Evolutionary conservation across 805 yeast genomes (phyloP).

Genomic region (Saccharomycopsis fodiens): DNA sequence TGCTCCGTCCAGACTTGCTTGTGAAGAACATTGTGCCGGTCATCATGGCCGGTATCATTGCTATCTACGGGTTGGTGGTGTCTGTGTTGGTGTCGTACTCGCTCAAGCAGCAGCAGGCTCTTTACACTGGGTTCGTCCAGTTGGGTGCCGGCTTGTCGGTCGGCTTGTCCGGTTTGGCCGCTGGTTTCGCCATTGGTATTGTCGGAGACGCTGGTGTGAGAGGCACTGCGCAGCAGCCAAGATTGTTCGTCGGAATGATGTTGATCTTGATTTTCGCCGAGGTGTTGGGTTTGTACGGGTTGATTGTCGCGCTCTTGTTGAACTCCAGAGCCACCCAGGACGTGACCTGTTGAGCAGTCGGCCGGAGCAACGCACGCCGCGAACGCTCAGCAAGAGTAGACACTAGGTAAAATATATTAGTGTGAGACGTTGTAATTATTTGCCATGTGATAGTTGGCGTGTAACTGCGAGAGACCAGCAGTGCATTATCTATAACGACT

Average conservation of each 20-base stretch:
- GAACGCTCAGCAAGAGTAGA: no score
- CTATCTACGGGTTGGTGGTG: slow-evolving; percentile 95
- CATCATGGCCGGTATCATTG: slow-evolving; percentile 99
- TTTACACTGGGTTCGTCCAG: slow-evolving; percentile 96
- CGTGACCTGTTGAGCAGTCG: slow-evolving; percentile 78
- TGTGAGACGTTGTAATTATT: no score
- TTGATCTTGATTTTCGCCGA: slow-evolving; percentile 97
- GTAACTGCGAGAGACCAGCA: no score
- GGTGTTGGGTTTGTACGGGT: slow-evolving; percentile 96
- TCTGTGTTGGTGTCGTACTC: slow-evolving; percentile 90
- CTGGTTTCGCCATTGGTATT: slow-evolving; percentile 98
- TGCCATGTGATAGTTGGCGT: no score
- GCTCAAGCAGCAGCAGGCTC: slow-evolving; percentile 82
- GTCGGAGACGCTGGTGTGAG: slow-evolving; percentile 99
- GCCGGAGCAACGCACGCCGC: no score
- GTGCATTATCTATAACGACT: no score
- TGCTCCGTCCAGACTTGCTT: slow-evolving; percentile 91
- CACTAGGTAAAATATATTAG: no score
- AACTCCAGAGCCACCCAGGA: slow-evolving; percentile 97
- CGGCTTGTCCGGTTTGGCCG: slow-evolving; percentile 95
- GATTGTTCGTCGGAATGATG: slow-evolving; percentile 97
- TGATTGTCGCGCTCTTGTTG: slow-evolving; percentile 94
- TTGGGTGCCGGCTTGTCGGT: slow-evolving; percentile 97
- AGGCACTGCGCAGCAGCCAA: slow-evolving; percentile 97
- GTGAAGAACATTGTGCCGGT: slow-evolving; percentile 94